Base-by-base conservation (phyloP, 495 filamentous ascomycete genomes). In the Immersiella caudata region DNA sequence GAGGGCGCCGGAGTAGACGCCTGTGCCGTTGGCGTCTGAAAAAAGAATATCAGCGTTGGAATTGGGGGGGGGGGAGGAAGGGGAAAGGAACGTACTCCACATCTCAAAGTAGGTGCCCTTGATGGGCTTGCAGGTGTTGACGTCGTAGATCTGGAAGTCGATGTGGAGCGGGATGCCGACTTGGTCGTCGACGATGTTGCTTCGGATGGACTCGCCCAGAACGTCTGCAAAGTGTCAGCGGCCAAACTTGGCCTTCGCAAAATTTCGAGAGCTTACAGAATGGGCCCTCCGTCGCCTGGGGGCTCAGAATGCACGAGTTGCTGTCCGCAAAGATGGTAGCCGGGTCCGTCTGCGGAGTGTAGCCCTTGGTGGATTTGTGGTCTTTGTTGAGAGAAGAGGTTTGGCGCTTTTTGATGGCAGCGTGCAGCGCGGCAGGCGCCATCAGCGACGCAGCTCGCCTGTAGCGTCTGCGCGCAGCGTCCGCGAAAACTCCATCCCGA, bases 71-170 rank as follows among this genome's bases (percentile, higher is more conserved):
- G 7, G 1, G 2, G 22, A 26, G 14, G 36, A 2, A 8, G 21
- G 22, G 2, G 24, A 22, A 55, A 20, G n/a, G 22, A 22, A 60
- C 68, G 40, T 67, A 72, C 70, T 82, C 85, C 87, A 88, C 60
- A 87, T 72, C 67, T 89, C 88, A 51, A 87, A 74, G 66, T 83
- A 89, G 54, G 83, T 74, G 55, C 82, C 78, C 0, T 81, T 75
- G 14, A 88, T 71, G 1, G 85, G 82, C 35, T 86, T 73, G 76
- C 85, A 89, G 62, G 82, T 86, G 51, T 83, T 80, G 60, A 75
- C 79, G 71, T 89, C 82, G 62, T 88, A 79, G 49, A 89, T 67
- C 72, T 87, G 84, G 70, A 88, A 77, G 62, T 89, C 87, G 52
- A 89, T 76, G 65, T 80, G 81, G 16, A 88, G 77, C 20, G 82